Evolutionary conservation across 2,329 filamentous ascomycete species (phyloP), one percentile per base, ranked within the genome.

Genomic region (Teratosphaeria destructans): DNA sequence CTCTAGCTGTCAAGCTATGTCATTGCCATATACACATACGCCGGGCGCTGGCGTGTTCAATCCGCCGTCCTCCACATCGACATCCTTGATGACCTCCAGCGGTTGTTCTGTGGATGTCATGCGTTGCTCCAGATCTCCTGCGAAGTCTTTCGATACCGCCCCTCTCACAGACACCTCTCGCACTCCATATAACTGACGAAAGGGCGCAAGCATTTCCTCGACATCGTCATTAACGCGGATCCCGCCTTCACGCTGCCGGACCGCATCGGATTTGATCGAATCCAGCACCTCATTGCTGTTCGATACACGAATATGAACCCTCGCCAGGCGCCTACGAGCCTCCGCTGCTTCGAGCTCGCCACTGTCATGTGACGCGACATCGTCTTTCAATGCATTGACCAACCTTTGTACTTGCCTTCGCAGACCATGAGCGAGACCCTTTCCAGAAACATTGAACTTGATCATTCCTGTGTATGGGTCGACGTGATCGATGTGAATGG

Each of bases 381-480:
- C 26, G 26, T 60, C 56, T 35, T 61, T 66, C 60, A 79, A 58
- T 49, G 73, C 66, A 58, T 73, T 69, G 5, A 77, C 75, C 47
- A 80, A 65, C 52, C 72, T 71, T 59, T 69, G 64, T 19, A 79
- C 75, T 57, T 76, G 75, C 23, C 67, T 65, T 27, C 69, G 62
- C 32, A 80, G 67, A 0, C 77, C 77, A 32, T 74, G 73, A 2
- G 73, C 72, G 43, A 80, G 63, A 0, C 77, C 77, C 29, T 71
- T 66, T 0, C 77, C 78, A 1, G 73, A 71, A n/a, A 75, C 77
- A 63, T 80, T 80, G 64, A 76, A 80, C 64, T 79, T 80, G 61
- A 79, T 77, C 77, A 78, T 79, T 3, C 77, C 78, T 0, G 76
- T 79, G 57, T 80, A 80, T 49, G 72, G 71, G 63, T 80, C 78